A percentile compares a stretch with the other conserved stretches of the same genome.
Evolutionary conservation across 1,284 basidiomycete species (phyloP).

Genomic region (Trametes hirsuta): DNA sequence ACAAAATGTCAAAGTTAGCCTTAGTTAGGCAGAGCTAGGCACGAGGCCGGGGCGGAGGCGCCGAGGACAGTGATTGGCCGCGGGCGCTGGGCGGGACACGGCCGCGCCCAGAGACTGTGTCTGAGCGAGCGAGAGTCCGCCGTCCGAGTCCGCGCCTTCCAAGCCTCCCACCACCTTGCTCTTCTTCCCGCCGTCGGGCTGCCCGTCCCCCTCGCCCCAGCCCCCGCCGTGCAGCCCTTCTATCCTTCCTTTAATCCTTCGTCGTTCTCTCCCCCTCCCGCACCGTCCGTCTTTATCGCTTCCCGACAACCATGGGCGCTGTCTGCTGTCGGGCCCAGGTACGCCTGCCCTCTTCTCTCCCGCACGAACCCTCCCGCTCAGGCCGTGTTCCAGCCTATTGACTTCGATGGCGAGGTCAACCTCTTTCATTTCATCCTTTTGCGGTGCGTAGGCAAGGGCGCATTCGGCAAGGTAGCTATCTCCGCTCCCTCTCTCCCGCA

Average conservation of each 20-base stretch:
- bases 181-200: slow-evolving; percentile 24
- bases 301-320: slow-evolving; percentile 67
- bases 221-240: slow-evolving; percentile 18
- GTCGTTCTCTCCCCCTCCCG: slow-evolving; percentile 26
- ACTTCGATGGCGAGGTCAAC: slow-evolving; percentile 97
- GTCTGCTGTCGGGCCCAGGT: slow-evolving; percentile 84
- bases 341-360: slow-evolving; percentile 26
- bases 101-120: slow-evolving; percentile 1
- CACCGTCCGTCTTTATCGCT: slow-evolving; percentile 24
- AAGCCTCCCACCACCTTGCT: slow-evolving; percentile 17
- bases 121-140: slow-evolving; percentile 9
- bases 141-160: slow-evolving; percentile 13
- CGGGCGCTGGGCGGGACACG: background rate
- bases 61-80: background rate
- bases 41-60: background rate
- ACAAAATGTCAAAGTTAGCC: background rate
- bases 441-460: slow-evolving; percentile 95
- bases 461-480: slow-evolving; percentile 88
- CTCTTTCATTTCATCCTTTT: slow-evolving; percentile 97
- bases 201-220: slow-evolving; percentile 14
- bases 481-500: background rate
- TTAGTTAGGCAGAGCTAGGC: background rate
- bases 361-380: slow-evolving; percentile 1
- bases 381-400: slow-evolving; percentile 72
- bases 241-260: slow-evolving; percentile 26